Percentiles rank a stretch among this genome's conserved stretches.
Evolutionary conservation across 129 eudicot genomes (phyloP).

Genomic region (Oenanthe sinensis): DNA sequence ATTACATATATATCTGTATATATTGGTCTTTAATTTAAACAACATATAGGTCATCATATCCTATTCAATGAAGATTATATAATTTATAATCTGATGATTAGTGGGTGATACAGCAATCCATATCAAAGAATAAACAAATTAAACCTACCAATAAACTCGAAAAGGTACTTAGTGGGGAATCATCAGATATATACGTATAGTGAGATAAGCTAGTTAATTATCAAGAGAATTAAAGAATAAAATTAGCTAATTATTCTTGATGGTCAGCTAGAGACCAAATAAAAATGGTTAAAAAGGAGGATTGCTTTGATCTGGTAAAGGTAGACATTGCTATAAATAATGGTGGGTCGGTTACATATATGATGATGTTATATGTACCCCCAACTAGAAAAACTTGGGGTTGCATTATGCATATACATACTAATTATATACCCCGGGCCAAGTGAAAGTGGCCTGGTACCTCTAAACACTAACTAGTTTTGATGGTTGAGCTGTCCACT

Average conservation of each 20-base stretch:
- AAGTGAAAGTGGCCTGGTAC: not conserved
- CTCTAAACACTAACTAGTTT: not conserved
- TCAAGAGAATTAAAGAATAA: not conserved
- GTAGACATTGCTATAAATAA: slow-evolving; percentile 1
- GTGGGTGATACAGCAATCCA: slow-evolving; percentile 1
- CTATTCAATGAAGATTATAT: not conserved
- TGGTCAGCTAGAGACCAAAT: not conserved
- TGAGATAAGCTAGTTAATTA: not conserved
- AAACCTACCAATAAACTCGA: not conserved
- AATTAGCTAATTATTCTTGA: not conserved
- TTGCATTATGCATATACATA: not conserved
- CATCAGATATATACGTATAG: not conserved
- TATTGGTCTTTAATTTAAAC: not conserved
- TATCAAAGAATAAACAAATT: not conserved
- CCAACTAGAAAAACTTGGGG: not conserved
- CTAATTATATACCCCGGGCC: not conserved
- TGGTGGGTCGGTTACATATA: not conserved
- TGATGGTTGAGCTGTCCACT: slow-evolving; percentile 7
- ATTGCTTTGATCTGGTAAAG: not conserved
- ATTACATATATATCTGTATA: too few relatives aligned
- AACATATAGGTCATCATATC: not conserved
- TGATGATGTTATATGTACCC: slow-evolving; percentile 3
- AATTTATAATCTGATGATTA: not conserved
- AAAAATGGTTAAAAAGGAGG: not conserved
- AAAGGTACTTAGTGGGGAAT: slow-evolving; percentile 1